phyloP scores from a whole-genome alignment of 371 early-diverging fungal genomes.

The Mortierella sp. region DNA sequence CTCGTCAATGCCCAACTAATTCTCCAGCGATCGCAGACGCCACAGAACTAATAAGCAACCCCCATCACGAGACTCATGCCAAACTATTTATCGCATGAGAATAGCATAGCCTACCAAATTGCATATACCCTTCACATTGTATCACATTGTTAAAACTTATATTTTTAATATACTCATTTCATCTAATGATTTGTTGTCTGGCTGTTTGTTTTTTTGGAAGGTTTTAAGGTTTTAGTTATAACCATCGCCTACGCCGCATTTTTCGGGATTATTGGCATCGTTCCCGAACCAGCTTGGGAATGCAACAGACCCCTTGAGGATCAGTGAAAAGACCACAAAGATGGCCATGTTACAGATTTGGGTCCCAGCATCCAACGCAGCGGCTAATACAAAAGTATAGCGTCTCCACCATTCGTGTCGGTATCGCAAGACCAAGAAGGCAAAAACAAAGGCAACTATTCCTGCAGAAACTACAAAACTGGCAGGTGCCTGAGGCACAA shows the following conservation, averaged over 20 bases:
- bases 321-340: slow-evolving; percentile 52
- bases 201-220: neutral
- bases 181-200: neutral
- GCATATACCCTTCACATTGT: slow-evolving; percentile 1
- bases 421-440: slow-evolving; percentile 43
- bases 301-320: slow-evolving; percentile 30
- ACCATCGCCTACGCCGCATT: slow-evolving; percentile 50
- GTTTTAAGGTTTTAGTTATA: slow-evolving; percentile 12
- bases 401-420: slow-evolving; percentile 57
- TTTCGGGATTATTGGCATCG: slow-evolving; percentile 30
- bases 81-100: neutral
- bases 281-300: slow-evolving; percentile 45
- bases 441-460: slow-evolving; percentile 41
- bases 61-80: neutral
- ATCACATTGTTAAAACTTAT: neutral
- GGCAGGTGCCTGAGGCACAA: slow-evolving; percentile 51
- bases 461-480: slow-evolving; percentile 49
- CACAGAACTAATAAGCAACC: slow-evolving; percentile 1
- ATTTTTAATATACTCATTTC: neutral
- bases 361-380: slow-evolving; percentile 57
- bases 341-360: slow-evolving; percentile 56
- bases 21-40: slow-evolving; percentile 37
- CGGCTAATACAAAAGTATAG: slow-evolving; percentile 57
- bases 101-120: neutral
- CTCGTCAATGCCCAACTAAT: slow-evolving; percentile 51